Percentiles rank a stretch among this genome's conserved stretches.
Evolutionary conservation across 1,139 yeast species (phyloP).

Genomic region (Blastobotrys raffinosifermentans): DNA sequence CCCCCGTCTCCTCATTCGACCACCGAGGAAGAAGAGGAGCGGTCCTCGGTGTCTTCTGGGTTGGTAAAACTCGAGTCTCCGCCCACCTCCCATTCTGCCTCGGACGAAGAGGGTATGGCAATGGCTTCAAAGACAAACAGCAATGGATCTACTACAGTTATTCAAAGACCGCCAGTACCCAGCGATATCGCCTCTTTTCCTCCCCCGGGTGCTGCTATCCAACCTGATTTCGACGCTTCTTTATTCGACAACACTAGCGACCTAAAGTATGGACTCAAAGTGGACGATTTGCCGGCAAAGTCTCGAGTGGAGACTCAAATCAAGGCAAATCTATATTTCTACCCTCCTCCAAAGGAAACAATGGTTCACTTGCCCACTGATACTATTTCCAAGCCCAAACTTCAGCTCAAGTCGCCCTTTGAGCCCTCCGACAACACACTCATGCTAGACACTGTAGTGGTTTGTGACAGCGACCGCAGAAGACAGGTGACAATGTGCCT

Average conservation of each 20-base stretch:
- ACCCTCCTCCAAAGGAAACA: slow-evolving; percentile 68
- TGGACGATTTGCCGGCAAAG: slow-evolving; percentile 60
- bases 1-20: slow-evolving; percentile 3
- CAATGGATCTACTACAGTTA: too few species aligned
- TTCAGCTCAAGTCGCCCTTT: slow-evolving; percentile 45
- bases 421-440: slow-evolving; percentile 25
- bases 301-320: slow-evolving; percentile 93
- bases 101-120: slow-evolving; percentile 8
- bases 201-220: slow-evolving; percentile 9
- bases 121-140: too few species aligned
- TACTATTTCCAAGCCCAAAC: slow-evolving; percentile 75
- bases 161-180: too few species aligned
- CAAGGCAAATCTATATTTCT: slow-evolving; percentile 56
- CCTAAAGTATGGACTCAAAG: slow-evolving; percentile 51
- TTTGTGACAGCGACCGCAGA: slow-evolving; percentile 30
- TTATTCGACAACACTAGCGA: slow-evolving; percentile 8
- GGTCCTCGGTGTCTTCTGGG: neutral
- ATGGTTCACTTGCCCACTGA: slow-evolving; percentile 75
- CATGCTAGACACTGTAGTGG: slow-evolving; percentile 32
- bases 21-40: slow-evolving; percentile 7
- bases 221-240: slow-evolving; percentile 28
- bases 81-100: slow-evolving; percentile 9
- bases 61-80: slow-evolving; percentile 6
- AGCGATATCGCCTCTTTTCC: slow-evolving; percentile 2
- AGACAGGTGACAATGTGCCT: slow-evolving; percentile 72